phyloP scores from a whole-genome alignment of 768 basidiomycete genomes.

The Phallus indusiatus region DNA sequence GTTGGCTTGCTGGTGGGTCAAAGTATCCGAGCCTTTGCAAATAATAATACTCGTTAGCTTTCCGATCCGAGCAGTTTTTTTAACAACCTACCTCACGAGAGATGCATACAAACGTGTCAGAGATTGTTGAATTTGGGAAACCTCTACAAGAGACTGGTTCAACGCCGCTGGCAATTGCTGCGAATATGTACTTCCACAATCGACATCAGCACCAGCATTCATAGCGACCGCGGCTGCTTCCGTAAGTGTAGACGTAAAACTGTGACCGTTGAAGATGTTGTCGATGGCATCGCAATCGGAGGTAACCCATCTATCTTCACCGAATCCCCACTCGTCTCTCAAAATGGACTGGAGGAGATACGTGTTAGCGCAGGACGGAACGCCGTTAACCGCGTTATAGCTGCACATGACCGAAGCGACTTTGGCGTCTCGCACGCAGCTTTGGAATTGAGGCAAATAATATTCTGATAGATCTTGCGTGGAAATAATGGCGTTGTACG shows the following conservation, averaged over 20 bases:
- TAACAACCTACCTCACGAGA: conserved; percentile 35
- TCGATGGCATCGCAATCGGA: conserved; percentile 47
- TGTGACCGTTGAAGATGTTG: conserved; percentile 42
- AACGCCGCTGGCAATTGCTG: conserved; percentile 37
- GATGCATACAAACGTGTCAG: conserved; percentile 41
- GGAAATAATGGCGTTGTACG: conserved; percentile 46
- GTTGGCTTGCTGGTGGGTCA: conserved; percentile 39
- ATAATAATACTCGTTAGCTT: not conserved
- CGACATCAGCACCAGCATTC: conserved; percentile 45
- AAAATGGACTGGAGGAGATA: conserved; percentile 44
- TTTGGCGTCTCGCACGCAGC: conserved; percentile 51
- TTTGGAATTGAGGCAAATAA: conserved; percentile 47
- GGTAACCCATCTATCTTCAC: conserved; percentile 44
- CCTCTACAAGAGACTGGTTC: conserved; percentile 37
- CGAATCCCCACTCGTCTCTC: conserved; percentile 43
- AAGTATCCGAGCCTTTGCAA: conserved; percentile 44
- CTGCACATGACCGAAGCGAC: conserved; percentile 55
- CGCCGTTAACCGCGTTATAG: conserved; percentile 53
- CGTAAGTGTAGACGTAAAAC: conserved; percentile 34
- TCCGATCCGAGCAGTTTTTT: not conserved
- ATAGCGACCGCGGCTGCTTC: conserved; percentile 42
- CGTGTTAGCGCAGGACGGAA: conserved; percentile 45
- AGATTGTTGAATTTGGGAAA: conserved; percentile 33
- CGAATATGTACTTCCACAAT: conserved; percentile 43
- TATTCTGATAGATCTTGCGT: conserved; percentile 47